Conservation (phyloP, 805 yeast species). For the Barnettozyma botsteinii region DNA sequence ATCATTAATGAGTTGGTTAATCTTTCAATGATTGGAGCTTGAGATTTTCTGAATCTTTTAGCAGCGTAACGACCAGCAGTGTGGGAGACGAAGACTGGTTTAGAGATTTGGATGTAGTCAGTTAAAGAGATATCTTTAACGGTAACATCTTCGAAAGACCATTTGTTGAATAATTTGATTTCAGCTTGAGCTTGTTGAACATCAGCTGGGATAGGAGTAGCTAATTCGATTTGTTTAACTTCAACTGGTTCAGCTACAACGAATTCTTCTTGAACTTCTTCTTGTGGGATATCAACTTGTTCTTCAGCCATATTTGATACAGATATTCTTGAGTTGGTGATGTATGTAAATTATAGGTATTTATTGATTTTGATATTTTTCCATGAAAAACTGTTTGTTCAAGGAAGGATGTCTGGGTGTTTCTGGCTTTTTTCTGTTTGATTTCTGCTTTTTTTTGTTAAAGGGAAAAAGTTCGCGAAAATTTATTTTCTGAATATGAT, state of each 20-base stretch:
- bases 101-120: slow-evolving; percentile 97
- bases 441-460: no score
- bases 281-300: slow-evolving; percentile 42
- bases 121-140: slow-evolving; percentile 96
- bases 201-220: slow-evolving; percentile 95
- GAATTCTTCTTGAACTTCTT: slow-evolving; percentile 50
- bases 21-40: slow-evolving; percentile 99
- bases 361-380: slow-evolving; percentile 1
- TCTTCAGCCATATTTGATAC: slow-evolving; percentile 83
- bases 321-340: background rate
- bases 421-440: no score
- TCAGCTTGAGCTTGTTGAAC: slow-evolving; percentile 94
- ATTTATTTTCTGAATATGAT: background rate
- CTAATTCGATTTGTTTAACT: slow-evolving; percentile 76
- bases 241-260: slow-evolving; percentile 80
- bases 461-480: no score
- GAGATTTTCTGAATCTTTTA: slow-evolving; percentile 99
- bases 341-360: background rate
- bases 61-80: slow-evolving; percentile 99
- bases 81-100: slow-evolving; percentile 97
- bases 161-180: slow-evolving; percentile 98
- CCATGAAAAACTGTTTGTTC: slow-evolving; percentile 2
- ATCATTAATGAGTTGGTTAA: slow-evolving; percentile 99
- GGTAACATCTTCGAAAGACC: slow-evolving; percentile 97
- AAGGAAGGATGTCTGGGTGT: background rate